Percentiles rank a stretch among this genome's conserved stretches.
Evolutionary conservation across 306 rosid genomes (phyloP).

Genomic region (Prunus armeniaca): DNA sequence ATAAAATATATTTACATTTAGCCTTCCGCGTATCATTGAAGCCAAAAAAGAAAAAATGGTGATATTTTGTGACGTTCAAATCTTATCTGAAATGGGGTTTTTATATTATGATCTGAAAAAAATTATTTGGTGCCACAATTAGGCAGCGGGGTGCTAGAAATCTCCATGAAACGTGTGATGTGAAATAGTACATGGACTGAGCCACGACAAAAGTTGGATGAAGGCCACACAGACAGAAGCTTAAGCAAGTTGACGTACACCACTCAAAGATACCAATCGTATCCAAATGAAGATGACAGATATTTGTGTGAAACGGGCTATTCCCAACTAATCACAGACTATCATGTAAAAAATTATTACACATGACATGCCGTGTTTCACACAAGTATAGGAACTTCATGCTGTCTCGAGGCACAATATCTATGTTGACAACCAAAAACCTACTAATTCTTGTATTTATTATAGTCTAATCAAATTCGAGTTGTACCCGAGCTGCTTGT

Average conservation of each 20-base stretch:
- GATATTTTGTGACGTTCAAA: neutral
- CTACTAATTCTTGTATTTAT: too few species aligned
- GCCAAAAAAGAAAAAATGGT: neutral
- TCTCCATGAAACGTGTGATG: slow-evolving; percentile 7
- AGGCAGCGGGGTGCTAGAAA: neutral
- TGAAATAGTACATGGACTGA: neutral
- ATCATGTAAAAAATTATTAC: too few species aligned
- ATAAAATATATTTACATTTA: too few species aligned
- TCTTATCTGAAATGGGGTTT: neutral
- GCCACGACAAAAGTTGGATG: neutral
- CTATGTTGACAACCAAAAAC: neutral
- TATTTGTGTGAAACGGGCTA: neutral
- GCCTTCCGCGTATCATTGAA: too few species aligned
- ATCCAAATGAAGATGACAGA: slow-evolving; percentile 17
- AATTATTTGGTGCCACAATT: neutral
- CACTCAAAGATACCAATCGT: neutral
- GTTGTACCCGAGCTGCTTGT: neutral
- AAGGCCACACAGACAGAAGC: neutral
- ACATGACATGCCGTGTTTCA: too few species aligned
- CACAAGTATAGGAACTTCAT: too few species aligned
- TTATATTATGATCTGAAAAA: neutral
- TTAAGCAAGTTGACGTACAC: neutral
- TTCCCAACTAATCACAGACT: too few species aligned
- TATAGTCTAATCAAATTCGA: neutral
- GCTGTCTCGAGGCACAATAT: too few species aligned